Evolutionary conservation across 116 monocot genomes (phyloP).

Genomic region (Papilionanthe hybrid): DNA sequence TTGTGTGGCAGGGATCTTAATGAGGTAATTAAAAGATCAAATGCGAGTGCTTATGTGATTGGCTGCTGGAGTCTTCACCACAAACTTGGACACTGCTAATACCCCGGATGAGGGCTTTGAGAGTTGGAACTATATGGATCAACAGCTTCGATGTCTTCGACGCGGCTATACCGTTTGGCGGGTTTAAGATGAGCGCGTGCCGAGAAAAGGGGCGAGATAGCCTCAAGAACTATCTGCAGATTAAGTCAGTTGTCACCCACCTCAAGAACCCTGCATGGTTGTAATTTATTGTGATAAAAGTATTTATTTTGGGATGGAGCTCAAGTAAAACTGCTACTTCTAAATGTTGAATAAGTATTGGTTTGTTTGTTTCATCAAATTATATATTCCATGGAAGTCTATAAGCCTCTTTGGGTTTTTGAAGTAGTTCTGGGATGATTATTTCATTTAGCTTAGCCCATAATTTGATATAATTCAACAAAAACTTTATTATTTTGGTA

Average conservation of each 20-base stretch:
- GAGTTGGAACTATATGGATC: slow-evolving; percentile 69
- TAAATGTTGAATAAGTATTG: slow-evolving; percentile 1
- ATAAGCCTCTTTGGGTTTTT: background rate
- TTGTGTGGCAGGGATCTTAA: slow-evolving; percentile 60
- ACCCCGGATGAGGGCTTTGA: slow-evolving; percentile 59
- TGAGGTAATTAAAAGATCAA: slow-evolving; percentile 77
- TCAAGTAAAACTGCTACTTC: background rate
- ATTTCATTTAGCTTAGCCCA: too few relatives aligned
- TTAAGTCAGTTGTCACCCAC: slow-evolving; percentile 75
- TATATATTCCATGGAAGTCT: background rate
- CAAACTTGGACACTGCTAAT: slow-evolving; percentile 71
- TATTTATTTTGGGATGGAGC: background rate
- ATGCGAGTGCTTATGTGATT: slow-evolving; percentile 59
- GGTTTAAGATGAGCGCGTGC: slow-evolving; percentile 95
- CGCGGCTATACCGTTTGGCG: slow-evolving; percentile 91
- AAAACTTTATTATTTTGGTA: too few relatives aligned
- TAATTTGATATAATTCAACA: too few relatives aligned
- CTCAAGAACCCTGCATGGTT: slow-evolving; percentile 83
- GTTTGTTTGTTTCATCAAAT: background rate
- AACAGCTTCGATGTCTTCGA: slow-evolving; percentile 91
- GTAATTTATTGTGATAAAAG: slow-evolving; percentile 18
- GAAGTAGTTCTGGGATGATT: too few relatives aligned
- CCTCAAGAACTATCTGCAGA: slow-evolving; percentile 78
- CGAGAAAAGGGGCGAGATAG: slow-evolving; percentile 92
- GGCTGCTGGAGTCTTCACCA: slow-evolving; percentile 92